Conservation (phyloP, 352 stramenopile species). For the Globisporangium iwayamae region DNA sequence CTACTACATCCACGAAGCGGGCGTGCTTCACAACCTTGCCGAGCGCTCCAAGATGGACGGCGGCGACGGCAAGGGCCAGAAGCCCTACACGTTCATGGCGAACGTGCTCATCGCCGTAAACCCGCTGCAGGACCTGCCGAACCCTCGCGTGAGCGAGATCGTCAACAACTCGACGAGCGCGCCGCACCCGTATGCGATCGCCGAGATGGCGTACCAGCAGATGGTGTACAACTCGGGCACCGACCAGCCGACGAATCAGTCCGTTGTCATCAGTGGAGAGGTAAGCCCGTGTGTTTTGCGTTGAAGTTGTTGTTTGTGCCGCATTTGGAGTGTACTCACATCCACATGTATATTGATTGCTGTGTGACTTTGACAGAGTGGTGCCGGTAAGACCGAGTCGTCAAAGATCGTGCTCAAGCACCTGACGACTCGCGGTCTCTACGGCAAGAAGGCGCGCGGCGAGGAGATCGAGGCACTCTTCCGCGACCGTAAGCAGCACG, state of each 20-base stretch:
- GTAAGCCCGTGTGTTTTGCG: conserved; percentile 1
- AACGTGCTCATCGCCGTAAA: conserved; percentile 93
- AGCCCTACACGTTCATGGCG: conserved; percentile 93
- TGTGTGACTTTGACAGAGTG: conserved; percentile 30
- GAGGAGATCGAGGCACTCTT: conserved; percentile 66
- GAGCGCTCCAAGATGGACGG: conserved; percentile 86
- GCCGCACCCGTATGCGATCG: conserved; percentile 85
- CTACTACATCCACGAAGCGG: conserved; percentile 93
- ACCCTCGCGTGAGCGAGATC: conserved; percentile 77
- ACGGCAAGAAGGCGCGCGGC: conserved; percentile 77
- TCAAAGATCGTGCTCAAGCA: conserved; percentile 90
- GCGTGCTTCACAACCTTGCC: conserved; percentile 95
- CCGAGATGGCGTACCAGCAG: conserved; percentile 90
- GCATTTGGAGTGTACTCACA: background rate
- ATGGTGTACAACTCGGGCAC: conserved; percentile 88
- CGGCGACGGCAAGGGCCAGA: conserved; percentile 55
- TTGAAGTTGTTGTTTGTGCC: background rate
- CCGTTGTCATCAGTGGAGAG: conserved; percentile 83
- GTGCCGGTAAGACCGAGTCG: conserved; percentile 88
- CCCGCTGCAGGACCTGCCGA: conserved; percentile 77
- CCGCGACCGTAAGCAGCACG: conserved; percentile 46
- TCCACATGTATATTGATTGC: background rate
- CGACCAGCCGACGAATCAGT: conserved; percentile 85
- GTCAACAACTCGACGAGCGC: conserved; percentile 67
- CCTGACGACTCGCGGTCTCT: conserved; percentile 82